phyloP scores from a whole-genome alignment of 2,329 filamentous ascomycete species.

The Clonostachys chloroleuca region DNA sequence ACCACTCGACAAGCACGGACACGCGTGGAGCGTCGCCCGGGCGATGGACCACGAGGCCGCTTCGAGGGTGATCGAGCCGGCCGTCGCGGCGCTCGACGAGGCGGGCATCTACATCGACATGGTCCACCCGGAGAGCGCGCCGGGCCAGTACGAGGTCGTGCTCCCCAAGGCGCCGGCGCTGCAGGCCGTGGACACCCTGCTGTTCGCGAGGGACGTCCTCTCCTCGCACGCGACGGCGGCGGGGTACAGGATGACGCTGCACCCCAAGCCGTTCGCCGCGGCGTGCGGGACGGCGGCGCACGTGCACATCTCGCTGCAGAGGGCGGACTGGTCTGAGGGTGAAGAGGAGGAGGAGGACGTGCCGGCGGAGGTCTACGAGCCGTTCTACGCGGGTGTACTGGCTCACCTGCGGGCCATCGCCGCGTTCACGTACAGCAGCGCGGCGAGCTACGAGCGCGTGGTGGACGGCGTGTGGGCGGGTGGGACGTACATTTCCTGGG shows the following conservation, averaged over 20 bases:
- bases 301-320: slow-evolving; percentile 63
- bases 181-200: slow-evolving; percentile 64
- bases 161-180: slow-evolving; percentile 60
- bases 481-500: slow-evolving; percentile 77
- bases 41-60: slow-evolving; percentile 50
- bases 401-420: slow-evolving; percentile 60
- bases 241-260: slow-evolving; percentile 64
- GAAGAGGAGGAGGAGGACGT: slow-evolving; percentile 27
- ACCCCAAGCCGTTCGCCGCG: slow-evolving; percentile 62
- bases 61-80: slow-evolving; percentile 58
- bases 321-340: slow-evolving; percentile 14
- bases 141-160: slow-evolving; percentile 75
- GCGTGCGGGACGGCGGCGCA: slow-evolving; percentile 63
- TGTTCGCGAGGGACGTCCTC: slow-evolving; percentile 69
- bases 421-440: slow-evolving; percentile 64
- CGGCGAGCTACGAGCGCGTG: slow-evolving; percentile 65
- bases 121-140: slow-evolving; percentile 69
- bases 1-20: slow-evolving; percentile 51
- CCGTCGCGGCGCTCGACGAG: slow-evolving; percentile 53
- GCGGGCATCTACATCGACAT: slow-evolving; percentile 66
- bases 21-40: slow-evolving; percentile 67
- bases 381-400: slow-evolving; percentile 71
- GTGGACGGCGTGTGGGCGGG: slow-evolving; percentile 70
- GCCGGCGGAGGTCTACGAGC: slow-evolving; percentile 40
- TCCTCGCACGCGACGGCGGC: slow-evolving; percentile 57